Percentiles rank a stretch among this genome's conserved stretches.
These are phyloP conservation scores for Eutrema japonicum DNA, from an alignment of 345 rosid genomes.

Conservation along the genomic window DNA sequence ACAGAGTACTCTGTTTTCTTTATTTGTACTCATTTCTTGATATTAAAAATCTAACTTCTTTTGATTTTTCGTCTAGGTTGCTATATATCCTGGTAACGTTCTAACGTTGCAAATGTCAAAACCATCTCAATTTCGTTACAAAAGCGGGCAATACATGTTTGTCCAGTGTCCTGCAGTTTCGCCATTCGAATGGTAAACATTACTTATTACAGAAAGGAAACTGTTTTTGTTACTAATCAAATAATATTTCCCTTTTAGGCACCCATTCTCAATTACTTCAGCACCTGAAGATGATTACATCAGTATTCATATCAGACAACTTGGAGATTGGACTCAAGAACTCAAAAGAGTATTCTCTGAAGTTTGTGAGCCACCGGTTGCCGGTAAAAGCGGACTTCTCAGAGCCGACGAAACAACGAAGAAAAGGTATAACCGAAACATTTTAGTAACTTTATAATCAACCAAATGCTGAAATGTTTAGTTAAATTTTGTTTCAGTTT, in stretches of 20 bases:
- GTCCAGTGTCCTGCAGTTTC: conserved; percentile 99
- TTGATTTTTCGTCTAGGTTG: conserved; percentile 58
- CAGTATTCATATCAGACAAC: conserved; percentile 91
- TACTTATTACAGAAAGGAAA: background rate
- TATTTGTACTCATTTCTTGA: background rate
- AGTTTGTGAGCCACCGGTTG: conserved; percentile 83
- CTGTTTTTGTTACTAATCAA: conserved; percentile 7
- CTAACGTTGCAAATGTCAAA: conserved; percentile 94
- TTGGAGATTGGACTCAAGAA: conserved; percentile 99
- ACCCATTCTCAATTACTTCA: conserved; percentile 97
- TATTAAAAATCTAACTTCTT: background rate
- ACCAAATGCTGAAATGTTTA: conserved; percentile 12
- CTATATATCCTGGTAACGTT: conserved; percentile 96
- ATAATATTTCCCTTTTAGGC: conserved; percentile 56
- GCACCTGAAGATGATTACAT: conserved; percentile 95
- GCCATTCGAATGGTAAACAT: conserved; percentile 85
- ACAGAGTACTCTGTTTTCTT: conserved; percentile 32
- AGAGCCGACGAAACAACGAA: conserved; percentile 96
- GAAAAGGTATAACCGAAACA: conserved; percentile 54
- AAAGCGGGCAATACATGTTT: conserved; percentile 98
- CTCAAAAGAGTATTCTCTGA: conserved; percentile 80
- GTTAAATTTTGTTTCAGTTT: conserved; percentile 53
- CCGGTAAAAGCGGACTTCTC: conserved; percentile 95
- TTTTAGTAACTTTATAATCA: background rate
- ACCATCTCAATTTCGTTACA: conserved; percentile 88